Evolutionary conservation across 148 eudicot species (phyloP).

Genomic region (Nepenthes mirabilis): DNA sequence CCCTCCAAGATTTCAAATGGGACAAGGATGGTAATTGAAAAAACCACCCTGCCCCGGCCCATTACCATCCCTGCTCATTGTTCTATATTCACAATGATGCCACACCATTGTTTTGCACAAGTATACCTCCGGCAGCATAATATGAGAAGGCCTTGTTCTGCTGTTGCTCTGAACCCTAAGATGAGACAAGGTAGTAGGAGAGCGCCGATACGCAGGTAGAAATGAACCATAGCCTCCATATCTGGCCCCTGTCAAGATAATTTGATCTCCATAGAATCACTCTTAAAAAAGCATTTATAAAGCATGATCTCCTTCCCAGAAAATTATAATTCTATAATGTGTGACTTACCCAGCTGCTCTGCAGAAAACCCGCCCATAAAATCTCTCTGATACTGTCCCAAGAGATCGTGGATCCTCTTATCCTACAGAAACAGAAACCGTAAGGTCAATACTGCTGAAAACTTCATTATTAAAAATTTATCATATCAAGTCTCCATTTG

Average conservation of each 20-base stretch:
- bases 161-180: constrained; percentile 12
- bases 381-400: constrained; percentile 38
- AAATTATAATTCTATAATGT: not conserved
- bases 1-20: no score
- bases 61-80: not conserved
- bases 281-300: not conserved
- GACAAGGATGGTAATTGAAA: no score
- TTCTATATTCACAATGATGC: not conserved
- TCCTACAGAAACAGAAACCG: constrained; percentile 17
- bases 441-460: not conserved
- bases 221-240: constrained; percentile 43
- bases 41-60: no score
- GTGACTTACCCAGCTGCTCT: constrained; percentile 28
- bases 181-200: constrained; percentile 13
- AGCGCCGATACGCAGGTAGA: constrained; percentile 19
- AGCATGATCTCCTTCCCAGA: not conserved
- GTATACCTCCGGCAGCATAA: constrained; percentile 18
- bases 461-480: no score
- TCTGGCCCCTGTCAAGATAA: constrained; percentile 23
- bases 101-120: not conserved
- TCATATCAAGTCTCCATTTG: no score
- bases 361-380: constrained; percentile 29
- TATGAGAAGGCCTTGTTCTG: constrained; percentile 16
- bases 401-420: constrained; percentile 28
- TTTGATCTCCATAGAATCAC: not conserved